These are phyloP conservation scores for Exserohilum rostratum DNA, from an alignment of 2,329 filamentous ascomycete species.

Conservation along the genomic window DNA sequence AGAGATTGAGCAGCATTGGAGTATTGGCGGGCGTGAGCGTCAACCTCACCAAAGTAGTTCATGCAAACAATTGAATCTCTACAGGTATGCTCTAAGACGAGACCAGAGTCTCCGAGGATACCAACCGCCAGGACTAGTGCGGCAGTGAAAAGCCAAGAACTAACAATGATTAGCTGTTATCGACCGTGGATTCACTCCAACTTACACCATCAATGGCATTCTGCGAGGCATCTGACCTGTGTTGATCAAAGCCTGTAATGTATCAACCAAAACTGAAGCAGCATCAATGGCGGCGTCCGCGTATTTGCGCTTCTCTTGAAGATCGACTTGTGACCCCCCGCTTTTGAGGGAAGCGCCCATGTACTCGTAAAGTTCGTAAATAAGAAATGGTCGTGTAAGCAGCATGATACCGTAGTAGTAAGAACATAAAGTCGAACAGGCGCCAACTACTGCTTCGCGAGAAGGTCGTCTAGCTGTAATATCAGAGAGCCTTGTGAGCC, in stretches of 20 bases:
- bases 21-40: slow-evolving; percentile 41
- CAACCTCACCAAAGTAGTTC: slow-evolving; percentile 35
- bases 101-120: slow-evolving; percentile 31
- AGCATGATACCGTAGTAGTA: slow-evolving; percentile 63
- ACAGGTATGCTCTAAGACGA: slow-evolving; percentile 28
- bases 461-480: slow-evolving; percentile 35
- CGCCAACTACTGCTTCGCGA: slow-evolving; percentile 46
- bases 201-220: slow-evolving; percentile 43
- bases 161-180: slow-evolving; percentile 8
- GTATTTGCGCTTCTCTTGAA: slow-evolving; percentile 35
- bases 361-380: slow-evolving; percentile 55
- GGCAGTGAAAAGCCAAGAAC: slow-evolving; percentile 41
- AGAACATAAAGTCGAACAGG: slow-evolving; percentile 58
- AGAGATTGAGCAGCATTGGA: slow-evolving; percentile 35
- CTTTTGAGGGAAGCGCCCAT: slow-evolving; percentile 41
- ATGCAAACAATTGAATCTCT: slow-evolving; percentile 32
- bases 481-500: slow-evolving; percentile 40
- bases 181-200: neutral
- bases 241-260: slow-evolving; percentile 27
- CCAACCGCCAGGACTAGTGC: slow-evolving; percentile 38
- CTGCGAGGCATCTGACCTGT: slow-evolving; percentile 30
- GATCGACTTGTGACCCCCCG: slow-evolving; percentile 30
- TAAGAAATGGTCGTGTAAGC: slow-evolving; percentile 59
- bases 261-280: slow-evolving; percentile 36
- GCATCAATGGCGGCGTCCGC: slow-evolving; percentile 41